Evolutionary conservation across 768 basidiomycete genomes (phyloP), one percentile per base, ranked within the genome.

Genomic region (Coprinellus aureogranulatus): DNA sequence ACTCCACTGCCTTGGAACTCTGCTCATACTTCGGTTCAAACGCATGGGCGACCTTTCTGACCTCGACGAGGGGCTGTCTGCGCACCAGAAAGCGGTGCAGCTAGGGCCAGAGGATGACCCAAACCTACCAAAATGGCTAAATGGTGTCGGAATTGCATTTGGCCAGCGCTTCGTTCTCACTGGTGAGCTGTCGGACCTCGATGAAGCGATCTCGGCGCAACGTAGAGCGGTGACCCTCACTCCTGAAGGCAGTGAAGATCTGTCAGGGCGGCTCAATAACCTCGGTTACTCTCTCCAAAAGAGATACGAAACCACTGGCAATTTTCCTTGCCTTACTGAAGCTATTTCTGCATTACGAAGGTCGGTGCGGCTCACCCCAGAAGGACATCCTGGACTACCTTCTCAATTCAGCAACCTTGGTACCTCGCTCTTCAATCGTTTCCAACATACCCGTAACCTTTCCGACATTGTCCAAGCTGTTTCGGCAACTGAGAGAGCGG

Each of bases 1-100:
- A n/a, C 45, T 60, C 25, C 53, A 9, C 18, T 46, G 51, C 27
- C 58, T 65, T 52, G 65, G 58, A 12, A 42, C 27, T 31, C 48
- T 54, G 3, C 55, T 56, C 26, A 40, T 20, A 44, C 20, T 20
- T 51, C 59, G 61, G 25, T 66, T 66, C 44, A 34, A 56, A 26
- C 23, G 23, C 27, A 55, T 22, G 3, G 12, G 20, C 8, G 39
- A 54, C 14, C 37, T 54, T 4, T 2, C 4, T 18, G 34, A 54
- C 23, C 23, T 42, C 5, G 14, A 3, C 9, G 53, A 22, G 14
- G 53, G 12, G 6, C 18, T 54, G 12, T 8, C 4, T 4, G 5
- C 12, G 10, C 31, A 40, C 23, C 25, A 30, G 42, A 16, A 23
- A 46, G 54, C 54, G 11, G 53, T 54, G 4, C 25, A 31, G 8